phyloP scores from a whole-genome alignment of 176 grass and related monocot species.

The Juncus effusus region DNA sequence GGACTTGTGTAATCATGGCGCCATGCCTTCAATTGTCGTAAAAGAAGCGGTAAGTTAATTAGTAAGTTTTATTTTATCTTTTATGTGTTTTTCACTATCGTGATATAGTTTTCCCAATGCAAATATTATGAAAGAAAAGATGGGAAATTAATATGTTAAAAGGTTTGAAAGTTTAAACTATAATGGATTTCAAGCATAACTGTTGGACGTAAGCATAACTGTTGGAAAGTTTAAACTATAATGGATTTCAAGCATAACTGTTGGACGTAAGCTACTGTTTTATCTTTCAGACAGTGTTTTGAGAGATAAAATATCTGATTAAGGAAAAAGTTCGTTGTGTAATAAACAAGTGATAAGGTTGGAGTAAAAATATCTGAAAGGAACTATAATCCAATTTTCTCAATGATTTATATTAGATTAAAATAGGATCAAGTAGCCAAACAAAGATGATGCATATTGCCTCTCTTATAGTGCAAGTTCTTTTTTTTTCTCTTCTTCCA shows the following conservation, averaged over 20 bases:
- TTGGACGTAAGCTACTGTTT: too few species aligned
- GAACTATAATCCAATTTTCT: slow-evolving; percentile 23
- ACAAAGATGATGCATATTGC: slow-evolving; percentile 5
- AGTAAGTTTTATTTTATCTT: not conserved
- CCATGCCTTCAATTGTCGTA: slow-evolving; percentile 66
- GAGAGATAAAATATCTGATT: too few species aligned
- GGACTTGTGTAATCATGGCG: slow-evolving; percentile 74
- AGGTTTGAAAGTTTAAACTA: too few species aligned
- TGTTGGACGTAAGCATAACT: too few species aligned
- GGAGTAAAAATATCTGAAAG: slow-evolving; percentile 12
- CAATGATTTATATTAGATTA: slow-evolving; percentile 3
- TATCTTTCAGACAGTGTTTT: too few species aligned
- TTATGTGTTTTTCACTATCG: not conserved
- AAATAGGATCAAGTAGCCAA: not conserved
- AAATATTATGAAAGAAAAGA: not conserved
- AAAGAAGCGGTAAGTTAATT: slow-evolving; percentile 56
- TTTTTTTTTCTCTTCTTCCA: slow-evolving; percentile 1
- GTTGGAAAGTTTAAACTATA: too few species aligned
- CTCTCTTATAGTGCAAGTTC: slow-evolving; percentile 26
- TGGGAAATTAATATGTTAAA: too few species aligned
- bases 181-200: too few species aligned
- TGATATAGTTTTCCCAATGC: not conserved
- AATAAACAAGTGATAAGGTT: slow-evolving; percentile 20
- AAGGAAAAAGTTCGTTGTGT: not conserved
- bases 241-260: too few species aligned